Base-by-base conservation (phyloP, 306 rosid genomes). In the Vicia sativa region DNA sequence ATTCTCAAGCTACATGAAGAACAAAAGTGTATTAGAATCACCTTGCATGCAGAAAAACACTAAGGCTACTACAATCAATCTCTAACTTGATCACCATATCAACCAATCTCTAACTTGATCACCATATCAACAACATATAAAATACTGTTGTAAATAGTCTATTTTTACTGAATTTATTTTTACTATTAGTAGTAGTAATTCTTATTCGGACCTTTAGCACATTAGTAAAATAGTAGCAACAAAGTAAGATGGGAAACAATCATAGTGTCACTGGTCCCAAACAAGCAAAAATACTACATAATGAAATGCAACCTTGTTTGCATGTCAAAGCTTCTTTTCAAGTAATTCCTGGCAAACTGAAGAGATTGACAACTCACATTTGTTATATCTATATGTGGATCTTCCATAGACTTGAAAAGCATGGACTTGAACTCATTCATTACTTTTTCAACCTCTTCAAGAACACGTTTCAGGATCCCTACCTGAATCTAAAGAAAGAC, bases 401-500 rank as follows among this genome's bases (percentile, higher is more conserved):
- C 97, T 81, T 93, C 99, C 99, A 90, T 88, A 79, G 97, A 82
- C 80, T 88, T 90, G 85, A 90, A 93, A 69, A 93, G 96, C 75
- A 62, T 88, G 65, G 90, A 87, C 86, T 93, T 93, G 84, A 93
- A 93, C 71, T 90, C 99, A 57, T 87, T 82, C 96, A 93, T 90
- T 81, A 90, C 96, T 74, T 90, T 93, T 71, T 93, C 99, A 78
- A 93, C 97, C 85, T 93, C 99, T 79, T 93, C 99, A n/a, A 90
- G 96, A 60, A 93, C 99, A 49, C 91, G 91, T 79, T 93, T 93
- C n/a, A 93, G 83, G 80, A 93, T 87, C 73, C 99, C 97, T 64
- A 90, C 97, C 88, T 93, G 88, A 77, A 81, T 83, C 79, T 53
- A 74, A 78, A 73, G 42, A 28, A 68, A 62, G 61, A 45, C 29